Conservation (phyloP, 1,284 basidiomycete genomes). For the Nidula niveotomentosa region DNA sequence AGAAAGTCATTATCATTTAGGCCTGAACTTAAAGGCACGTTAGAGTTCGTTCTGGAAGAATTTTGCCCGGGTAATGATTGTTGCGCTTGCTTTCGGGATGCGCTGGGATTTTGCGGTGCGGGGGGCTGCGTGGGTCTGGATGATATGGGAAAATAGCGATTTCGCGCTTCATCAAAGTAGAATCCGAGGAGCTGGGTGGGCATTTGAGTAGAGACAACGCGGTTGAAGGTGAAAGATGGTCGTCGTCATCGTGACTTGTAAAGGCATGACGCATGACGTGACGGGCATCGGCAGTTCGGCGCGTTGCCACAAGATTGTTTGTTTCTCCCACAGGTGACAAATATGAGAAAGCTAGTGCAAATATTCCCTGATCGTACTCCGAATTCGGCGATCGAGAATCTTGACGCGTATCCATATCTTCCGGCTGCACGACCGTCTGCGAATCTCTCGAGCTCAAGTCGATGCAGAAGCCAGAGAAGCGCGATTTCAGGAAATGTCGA, state of each 20-base stretch:
- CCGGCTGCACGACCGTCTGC: no score
- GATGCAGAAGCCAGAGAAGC: no score
- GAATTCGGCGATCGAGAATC: background rate
- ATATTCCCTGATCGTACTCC: background rate
- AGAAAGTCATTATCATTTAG: background rate
- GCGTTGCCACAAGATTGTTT: no score
- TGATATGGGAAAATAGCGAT: conserved; percentile 55
- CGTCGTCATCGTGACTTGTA: background rate
- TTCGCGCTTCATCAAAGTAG: conserved; percentile 45
- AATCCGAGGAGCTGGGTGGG: conserved; percentile 50
- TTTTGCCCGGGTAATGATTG: background rate
- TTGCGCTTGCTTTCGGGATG: background rate
- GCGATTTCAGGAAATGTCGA: no score
- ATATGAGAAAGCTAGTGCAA: background rate
- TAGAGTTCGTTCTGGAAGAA: conserved; percentile 2
- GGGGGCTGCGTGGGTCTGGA: conserved; percentile 26
- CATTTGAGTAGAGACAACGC: conserved; percentile 21
- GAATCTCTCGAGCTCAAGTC: no score
- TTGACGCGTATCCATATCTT: background rate
- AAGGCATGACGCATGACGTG: no score
- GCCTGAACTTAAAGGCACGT: conserved; percentile 2
- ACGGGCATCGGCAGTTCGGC: no score
- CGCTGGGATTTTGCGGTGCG: conserved; percentile 2
- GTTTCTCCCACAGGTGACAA: no score
- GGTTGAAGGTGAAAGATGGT: background rate